Evolutionary conservation across 257 asterid genomes (phyloP).

Genomic region (Plantago elongata): DNA sequence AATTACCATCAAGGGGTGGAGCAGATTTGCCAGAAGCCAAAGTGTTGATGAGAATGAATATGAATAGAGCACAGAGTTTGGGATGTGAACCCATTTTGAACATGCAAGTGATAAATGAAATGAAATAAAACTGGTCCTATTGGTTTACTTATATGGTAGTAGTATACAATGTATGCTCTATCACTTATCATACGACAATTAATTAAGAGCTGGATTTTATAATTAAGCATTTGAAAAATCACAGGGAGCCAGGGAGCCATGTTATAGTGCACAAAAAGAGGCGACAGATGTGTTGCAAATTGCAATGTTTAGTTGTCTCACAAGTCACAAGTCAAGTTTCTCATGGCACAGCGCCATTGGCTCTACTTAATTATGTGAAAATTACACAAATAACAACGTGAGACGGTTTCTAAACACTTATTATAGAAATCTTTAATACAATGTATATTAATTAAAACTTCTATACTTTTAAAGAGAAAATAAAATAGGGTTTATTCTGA

Average conservation of each 20-base stretch:
- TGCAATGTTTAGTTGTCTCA: slow-evolving; percentile 13
- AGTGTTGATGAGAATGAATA: slow-evolving; percentile 26
- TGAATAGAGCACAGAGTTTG: slow-evolving; percentile 28
- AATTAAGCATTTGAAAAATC: slow-evolving; percentile 1
- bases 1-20: slow-evolving; percentile 51
- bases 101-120: slow-evolving; percentile 4
- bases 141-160: too few relatives aligned
- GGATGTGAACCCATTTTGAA: slow-evolving; percentile 38
- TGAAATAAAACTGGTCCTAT: not conserved
- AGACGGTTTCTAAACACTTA: too few relatives aligned
- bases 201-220: slow-evolving; percentile 5
- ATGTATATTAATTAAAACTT: too few relatives aligned
- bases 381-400: too few relatives aligned
- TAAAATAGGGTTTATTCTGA: too few relatives aligned
- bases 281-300: slow-evolving; percentile 40
- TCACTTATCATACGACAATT: not conserved
- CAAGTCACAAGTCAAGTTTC: slow-evolving; percentile 15
- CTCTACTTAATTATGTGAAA: slow-evolving; percentile 14
- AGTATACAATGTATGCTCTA: not conserved
- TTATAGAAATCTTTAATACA: too few relatives aligned
- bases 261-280: slow-evolving; percentile 42
- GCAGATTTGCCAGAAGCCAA: slow-evolving; percentile 26
- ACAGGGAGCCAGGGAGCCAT: slow-evolving; percentile 20
- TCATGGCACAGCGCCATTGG: slow-evolving; percentile 37
- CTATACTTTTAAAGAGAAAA: too few relatives aligned